Evolutionary conservation across 192 early-diverging fungal genomes (phyloP).

Genomic region (Pecoramyces ruminantium): DNA sequence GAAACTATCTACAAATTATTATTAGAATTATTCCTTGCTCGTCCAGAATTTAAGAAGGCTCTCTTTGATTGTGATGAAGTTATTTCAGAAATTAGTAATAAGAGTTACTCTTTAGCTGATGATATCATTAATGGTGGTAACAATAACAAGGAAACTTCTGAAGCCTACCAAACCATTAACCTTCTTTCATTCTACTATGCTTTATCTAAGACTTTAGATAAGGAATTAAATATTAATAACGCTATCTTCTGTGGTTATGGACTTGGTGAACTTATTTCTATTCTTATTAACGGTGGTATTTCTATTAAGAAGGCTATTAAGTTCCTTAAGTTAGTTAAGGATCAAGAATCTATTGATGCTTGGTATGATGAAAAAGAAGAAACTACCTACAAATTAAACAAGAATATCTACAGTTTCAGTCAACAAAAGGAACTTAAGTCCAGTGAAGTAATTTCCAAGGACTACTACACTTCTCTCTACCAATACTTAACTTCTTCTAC

Average conservation of each 20-base stretch:
- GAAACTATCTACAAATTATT: not conserved
- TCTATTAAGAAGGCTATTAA: not conserved
- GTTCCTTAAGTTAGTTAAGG: not conserved
- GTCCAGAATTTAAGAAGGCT: not conserved
- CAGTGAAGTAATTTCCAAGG: no score
- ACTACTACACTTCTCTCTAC: no score
- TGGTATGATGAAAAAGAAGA: no score
- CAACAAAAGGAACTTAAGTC: no score
- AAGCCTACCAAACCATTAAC: not conserved
- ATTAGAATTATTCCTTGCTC: not conserved
- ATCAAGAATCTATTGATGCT: no score
- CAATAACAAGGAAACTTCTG: not conserved
- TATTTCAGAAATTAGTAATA: not conserved
- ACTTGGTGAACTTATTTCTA: not conserved
- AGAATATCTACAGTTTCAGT: no score
- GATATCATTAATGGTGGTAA: not conserved
- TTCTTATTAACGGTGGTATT: not conserved
- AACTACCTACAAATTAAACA: no score
- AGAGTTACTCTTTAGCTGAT: not conserved
- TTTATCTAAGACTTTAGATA: not conserved
- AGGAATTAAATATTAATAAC: not conserved
- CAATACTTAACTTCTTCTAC: no score
- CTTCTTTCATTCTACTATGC: not conserved
- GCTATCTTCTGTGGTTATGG: not conserved
- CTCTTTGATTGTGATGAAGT: not conserved